phyloP scores from a whole-genome alignment of 106 monocot species.

The Cymbidium sinense region DNA sequence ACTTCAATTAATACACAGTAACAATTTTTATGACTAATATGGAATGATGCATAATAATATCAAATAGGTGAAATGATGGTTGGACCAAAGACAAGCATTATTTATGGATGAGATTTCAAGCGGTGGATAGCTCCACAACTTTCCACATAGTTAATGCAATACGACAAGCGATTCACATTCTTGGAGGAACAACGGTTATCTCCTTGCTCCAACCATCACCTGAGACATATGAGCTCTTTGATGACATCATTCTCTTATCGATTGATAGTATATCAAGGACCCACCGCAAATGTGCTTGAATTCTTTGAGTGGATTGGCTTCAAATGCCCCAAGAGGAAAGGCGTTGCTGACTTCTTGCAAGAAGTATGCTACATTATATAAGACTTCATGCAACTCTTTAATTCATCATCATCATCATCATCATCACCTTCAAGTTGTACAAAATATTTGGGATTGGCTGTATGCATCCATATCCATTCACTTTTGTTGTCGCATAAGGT shows the following conservation, averaged over 20 bases:
- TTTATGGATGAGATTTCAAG: slow-evolving; percentile 78
- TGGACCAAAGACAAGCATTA: slow-evolving; percentile 47
- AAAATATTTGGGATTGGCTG: background rate
- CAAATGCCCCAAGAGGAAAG: slow-evolving; percentile 8
- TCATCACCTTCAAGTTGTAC: background rate
- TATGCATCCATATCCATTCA: background rate
- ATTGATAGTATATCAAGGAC: slow-evolving; percentile 52
- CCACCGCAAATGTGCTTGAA: slow-evolving; percentile 33
- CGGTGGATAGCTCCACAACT: slow-evolving; percentile 65
- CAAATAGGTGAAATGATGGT: slow-evolving; percentile 60
- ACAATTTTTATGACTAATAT: background rate
- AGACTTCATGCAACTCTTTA: background rate
- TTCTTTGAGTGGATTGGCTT: slow-evolving; percentile 29
- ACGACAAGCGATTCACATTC: slow-evolving; percentile 45
- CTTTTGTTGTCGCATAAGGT: background rate
- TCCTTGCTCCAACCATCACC: slow-evolving; percentile 64
- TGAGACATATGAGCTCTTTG: slow-evolving; percentile 59
- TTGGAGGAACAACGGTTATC: slow-evolving; percentile 39
- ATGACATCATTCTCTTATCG: too few relatives aligned
- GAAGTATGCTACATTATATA: background rate
- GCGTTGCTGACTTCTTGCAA: slow-evolving; percentile 10
- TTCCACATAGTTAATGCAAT: slow-evolving; percentile 50
- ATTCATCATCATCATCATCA: background rate
- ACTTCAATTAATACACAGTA: background rate
- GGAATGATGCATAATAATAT: background rate